Conservation (phyloP, 768 basidiomycete species). For the Coprinellus aureogranulatus region DNA sequence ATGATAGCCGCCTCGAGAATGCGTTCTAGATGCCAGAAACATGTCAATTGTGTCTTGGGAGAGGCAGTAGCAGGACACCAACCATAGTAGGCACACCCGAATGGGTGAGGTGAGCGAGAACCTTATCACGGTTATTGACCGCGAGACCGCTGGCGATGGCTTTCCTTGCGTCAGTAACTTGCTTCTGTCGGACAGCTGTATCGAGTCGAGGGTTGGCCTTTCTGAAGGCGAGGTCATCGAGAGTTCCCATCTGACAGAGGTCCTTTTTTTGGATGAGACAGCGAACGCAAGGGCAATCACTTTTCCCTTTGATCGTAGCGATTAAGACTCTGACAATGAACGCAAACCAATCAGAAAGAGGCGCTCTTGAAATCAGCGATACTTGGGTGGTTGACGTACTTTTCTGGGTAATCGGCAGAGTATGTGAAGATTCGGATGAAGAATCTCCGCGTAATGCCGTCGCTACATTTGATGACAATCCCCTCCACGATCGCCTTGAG, state of each 20-base stretch:
- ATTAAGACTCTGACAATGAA: no score
- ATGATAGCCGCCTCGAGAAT: slow-evolving; percentile 19
- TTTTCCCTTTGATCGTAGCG: no score
- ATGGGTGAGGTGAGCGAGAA: not conserved
- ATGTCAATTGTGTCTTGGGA: no score
- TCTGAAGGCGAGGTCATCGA: no score
- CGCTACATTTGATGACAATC: slow-evolving; percentile 2
- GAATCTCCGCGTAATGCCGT: not conserved
- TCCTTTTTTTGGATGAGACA: no score
- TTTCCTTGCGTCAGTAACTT: not conserved
- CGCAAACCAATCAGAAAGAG: not conserved
- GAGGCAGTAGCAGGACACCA: not conserved
- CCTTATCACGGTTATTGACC: not conserved
- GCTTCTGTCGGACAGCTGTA: not conserved
- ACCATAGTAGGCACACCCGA: no score
- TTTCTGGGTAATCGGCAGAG: slow-evolving; percentile 10
- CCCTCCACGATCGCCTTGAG: not conserved
- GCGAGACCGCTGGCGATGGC: not conserved
- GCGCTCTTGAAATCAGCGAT: not conserved
- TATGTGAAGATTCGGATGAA: slow-evolving; percentile 8
- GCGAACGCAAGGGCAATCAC: no score
- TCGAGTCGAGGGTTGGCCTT: not conserved
- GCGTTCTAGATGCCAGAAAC: slow-evolving; percentile 24
- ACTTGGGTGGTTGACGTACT: not conserved
- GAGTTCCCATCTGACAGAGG: no score